Evolutionary conservation across 2,329 filamentous ascomycete species (phyloP).

Genomic region (Ceratocystis albifundus): DNA sequence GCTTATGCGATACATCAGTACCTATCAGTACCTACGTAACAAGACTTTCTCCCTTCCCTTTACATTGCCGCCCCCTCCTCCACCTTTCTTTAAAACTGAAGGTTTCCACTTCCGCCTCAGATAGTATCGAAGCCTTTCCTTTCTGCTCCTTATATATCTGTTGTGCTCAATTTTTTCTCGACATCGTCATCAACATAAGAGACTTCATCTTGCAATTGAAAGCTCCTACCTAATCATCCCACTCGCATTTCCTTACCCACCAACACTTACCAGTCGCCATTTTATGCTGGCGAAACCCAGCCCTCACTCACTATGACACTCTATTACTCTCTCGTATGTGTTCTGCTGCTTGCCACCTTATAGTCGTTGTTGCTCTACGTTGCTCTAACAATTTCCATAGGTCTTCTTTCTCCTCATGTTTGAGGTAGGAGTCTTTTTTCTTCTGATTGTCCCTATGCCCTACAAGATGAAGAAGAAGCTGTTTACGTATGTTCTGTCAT

Average conservation of each 20-base stretch:
- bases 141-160: background rate
- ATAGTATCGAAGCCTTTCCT: background rate
- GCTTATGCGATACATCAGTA: background rate
- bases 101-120: conserved; percentile 17
- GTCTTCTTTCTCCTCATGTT: conserved; percentile 72
- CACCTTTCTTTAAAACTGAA: conserved; percentile 13
- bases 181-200: background rate
- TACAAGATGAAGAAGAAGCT: conserved; percentile 76
- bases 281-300: background rate
- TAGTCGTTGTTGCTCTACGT: conserved; percentile 7
- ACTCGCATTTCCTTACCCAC: background rate
- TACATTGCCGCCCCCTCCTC: background rate
- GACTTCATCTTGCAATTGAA: background rate
- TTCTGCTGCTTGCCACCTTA: background rate
- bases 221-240: background rate
- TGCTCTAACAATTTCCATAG: conserved; percentile 34
- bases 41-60: conserved; percentile 7
- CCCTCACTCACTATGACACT: conserved; percentile 41
- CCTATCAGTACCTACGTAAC: background rate
- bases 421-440: conserved; percentile 72
- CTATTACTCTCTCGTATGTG: conserved; percentile 44
- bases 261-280: background rate
- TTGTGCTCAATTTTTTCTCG: background rate
- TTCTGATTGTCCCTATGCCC: conserved; percentile 75
- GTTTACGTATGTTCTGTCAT: conserved; percentile 48